Percentiles rank a stretch among this genome's conserved stretches.
phyloP scores from a whole-genome alignment of 306 rosid genomes.

The Phaseolus lunatus region DNA sequence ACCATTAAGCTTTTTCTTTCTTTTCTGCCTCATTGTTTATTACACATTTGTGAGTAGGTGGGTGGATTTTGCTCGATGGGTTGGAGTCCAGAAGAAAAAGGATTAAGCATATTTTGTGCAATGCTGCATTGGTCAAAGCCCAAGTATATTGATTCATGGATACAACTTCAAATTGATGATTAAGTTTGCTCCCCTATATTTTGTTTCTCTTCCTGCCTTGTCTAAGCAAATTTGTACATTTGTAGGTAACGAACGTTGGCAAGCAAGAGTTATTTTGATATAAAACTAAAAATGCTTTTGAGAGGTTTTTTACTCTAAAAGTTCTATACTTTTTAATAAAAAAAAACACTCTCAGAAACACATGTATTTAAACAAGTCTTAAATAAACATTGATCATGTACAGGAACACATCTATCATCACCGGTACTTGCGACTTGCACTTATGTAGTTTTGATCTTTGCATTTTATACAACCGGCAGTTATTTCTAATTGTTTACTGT shows the following conservation, averaged over 20 bases:
- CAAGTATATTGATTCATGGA: slow-evolving; percentile 20
- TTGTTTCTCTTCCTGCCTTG: not conserved
- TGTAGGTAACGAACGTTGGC: not conserved
- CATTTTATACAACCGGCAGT: not conserved
- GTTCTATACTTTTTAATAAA: too few species aligned
- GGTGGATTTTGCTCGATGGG: slow-evolving; percentile 91
- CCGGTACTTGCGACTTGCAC: not conserved
- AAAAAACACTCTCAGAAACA: too few species aligned
- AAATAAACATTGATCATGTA: too few species aligned
- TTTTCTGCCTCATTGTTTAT: slow-evolving; percentile 10
- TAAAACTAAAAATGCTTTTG: too few species aligned
- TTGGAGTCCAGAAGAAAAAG: slow-evolving; percentile 73
- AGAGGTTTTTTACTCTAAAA: too few species aligned
- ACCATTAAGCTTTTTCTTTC: not conserved
- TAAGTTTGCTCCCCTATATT: not conserved
- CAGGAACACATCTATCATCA: not conserved
- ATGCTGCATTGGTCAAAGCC: slow-evolving; percentile 23
- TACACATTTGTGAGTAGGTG: slow-evolving; percentile 61
- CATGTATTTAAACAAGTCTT: not conserved
- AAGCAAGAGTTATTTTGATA: not conserved
- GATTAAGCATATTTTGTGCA: slow-evolving; percentile 42
- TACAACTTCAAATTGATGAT: slow-evolving; percentile 28
- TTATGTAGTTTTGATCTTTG: not conserved
- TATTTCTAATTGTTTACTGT: not conserved
- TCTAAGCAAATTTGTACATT: not conserved